Conservation (phyloP, 2,329 filamentous ascomycete genomes). For the Monilinia fructicola region DNA sequence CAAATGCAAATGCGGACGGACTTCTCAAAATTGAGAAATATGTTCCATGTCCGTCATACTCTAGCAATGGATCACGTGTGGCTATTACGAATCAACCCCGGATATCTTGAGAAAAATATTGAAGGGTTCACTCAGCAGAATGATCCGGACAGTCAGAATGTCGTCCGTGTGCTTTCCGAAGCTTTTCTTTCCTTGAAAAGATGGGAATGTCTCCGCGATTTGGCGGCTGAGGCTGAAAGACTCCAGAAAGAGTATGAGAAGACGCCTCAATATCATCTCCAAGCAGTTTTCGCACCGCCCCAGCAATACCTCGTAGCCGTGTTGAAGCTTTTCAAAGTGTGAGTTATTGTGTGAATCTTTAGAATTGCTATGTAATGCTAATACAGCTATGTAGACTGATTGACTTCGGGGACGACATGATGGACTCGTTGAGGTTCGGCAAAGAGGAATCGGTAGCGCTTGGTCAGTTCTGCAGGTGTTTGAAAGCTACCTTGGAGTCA, state of each 20-base stretch:
- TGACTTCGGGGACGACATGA: background rate
- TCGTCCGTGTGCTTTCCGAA: background rate
- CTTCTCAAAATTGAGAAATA: background rate
- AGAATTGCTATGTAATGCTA: background rate
- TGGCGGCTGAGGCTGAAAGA: background rate
- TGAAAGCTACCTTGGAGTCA: no score
- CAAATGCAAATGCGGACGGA: background rate
- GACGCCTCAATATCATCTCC: background rate
- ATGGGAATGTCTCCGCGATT: background rate
- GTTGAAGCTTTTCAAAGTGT: background rate
- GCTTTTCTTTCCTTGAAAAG: background rate
- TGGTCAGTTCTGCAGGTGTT: no score
- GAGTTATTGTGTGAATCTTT: background rate
- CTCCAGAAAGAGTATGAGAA: background rate
- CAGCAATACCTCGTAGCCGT: no score
- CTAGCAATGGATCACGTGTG: constrained; percentile 7
- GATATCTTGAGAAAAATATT: background rate
- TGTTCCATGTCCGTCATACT: background rate
- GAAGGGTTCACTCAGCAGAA: background rate
- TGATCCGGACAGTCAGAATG: no score
- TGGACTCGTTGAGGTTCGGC: background rate
- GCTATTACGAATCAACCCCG: background rate
- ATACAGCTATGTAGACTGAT: background rate
- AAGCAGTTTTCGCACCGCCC: background rate
- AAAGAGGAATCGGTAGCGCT: no score